Percentiles rank a stretch among this genome's conserved stretches.
Conservation (phyloP, 352 stramenopile genomes). For the Globisporangium solare region DNA sequence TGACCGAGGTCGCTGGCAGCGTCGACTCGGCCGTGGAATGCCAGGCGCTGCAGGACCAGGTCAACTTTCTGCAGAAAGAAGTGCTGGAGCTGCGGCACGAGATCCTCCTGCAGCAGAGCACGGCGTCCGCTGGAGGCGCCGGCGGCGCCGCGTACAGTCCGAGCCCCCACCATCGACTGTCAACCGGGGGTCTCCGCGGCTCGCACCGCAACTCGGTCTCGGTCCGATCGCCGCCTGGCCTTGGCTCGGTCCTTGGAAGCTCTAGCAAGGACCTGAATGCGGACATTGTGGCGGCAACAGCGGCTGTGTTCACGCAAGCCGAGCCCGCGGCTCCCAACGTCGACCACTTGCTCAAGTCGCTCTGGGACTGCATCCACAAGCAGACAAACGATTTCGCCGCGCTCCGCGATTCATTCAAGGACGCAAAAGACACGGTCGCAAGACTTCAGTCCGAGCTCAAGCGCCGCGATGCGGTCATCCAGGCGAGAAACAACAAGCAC, state of each 20-base stretch:
- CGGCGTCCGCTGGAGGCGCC: conserved; percentile 4
- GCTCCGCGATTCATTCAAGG: conserved; percentile 54
- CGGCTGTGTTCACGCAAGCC: conserved; percentile 4
- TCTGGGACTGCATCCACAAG: conserved; percentile 76
- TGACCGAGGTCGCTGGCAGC: conserved; percentile 78
- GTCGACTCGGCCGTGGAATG: conserved; percentile 78
- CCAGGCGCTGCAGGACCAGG: conserved; percentile 68
- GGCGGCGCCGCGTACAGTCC: conserved; percentile 28
- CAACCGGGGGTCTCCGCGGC: conserved; percentile 26
- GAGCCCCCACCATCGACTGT: conserved; percentile 54
- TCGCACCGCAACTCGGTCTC: conserved; percentile 5
- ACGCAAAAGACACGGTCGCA: conserved; percentile 68
- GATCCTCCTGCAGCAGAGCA: conserved; percentile 62
- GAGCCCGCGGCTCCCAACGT: neutral
- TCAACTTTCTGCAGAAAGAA: conserved; percentile 74
- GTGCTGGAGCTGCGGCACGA: conserved; percentile 74
- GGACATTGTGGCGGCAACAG: conserved; percentile 17
- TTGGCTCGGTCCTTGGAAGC: conserved; percentile 15
- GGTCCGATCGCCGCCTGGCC: conserved; percentile 4
- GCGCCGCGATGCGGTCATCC: conserved; percentile 67
- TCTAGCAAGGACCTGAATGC: conserved; percentile 18
- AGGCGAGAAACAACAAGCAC: conserved; percentile 76
- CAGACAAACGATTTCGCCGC: conserved; percentile 71
- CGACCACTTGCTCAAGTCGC: conserved; percentile 42
- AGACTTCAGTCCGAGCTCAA: conserved; percentile 81